phyloP scores from a whole-genome alignment of 148 eudicot species.

The Polygonum aviculare region DNA sequence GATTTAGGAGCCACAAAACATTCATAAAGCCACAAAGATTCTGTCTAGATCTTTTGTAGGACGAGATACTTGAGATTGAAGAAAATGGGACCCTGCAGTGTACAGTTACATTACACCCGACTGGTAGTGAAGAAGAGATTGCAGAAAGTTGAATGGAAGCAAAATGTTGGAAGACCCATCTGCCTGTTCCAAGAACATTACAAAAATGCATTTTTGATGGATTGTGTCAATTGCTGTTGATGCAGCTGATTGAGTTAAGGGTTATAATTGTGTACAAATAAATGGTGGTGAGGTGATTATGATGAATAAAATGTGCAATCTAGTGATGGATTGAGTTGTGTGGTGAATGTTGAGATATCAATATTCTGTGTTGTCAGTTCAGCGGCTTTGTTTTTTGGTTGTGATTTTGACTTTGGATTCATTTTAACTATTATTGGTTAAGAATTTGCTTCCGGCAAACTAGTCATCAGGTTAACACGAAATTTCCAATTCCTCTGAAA shows the following conservation, averaged over 20 bases:
- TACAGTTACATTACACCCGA: slow-evolving; percentile 9
- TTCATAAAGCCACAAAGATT: background rate
- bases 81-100: background rate
- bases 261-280: slow-evolving; percentile 1
- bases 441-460: too few relatives aligned
- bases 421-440: too few relatives aligned
- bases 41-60: background rate
- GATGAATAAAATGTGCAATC: slow-evolving; percentile 5
- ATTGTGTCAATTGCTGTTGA: background rate
- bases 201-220: background rate
- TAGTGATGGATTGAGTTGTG: background rate
- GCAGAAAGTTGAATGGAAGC: background rate
- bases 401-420: too few relatives aligned
- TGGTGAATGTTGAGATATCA: background rate
- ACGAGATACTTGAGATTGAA: slow-evolving; percentile 4
- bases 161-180: background rate
- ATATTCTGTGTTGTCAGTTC: background rate
- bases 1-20: background rate
- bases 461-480: too few relatives aligned
- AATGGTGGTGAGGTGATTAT: background rate
- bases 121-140: slow-evolving; percentile 3
- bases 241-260: background rate
- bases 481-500: too few relatives aligned
- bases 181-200: background rate
- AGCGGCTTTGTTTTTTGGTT: background rate